A percentile compares a stretch with the other conserved stretches of the same genome.
Evolutionary conservation across 2,329 filamentous ascomycete genomes (phyloP).

Genomic region (Pseudomassariella vexata): DNA sequence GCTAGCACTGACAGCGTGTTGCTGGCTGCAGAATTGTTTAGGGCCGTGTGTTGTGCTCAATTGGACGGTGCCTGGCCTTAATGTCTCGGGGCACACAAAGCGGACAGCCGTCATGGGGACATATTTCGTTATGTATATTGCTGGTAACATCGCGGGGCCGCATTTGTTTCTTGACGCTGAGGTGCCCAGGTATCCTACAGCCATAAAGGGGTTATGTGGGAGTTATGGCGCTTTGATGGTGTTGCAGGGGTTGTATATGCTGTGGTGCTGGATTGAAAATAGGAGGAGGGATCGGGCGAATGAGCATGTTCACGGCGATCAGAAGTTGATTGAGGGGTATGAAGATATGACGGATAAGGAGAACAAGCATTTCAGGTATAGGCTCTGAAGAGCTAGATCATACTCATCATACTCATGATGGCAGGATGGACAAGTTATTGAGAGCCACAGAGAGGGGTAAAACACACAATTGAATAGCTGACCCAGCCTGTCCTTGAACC

Average conservation of each 20-base stretch:
- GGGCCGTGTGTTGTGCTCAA: constrained; percentile 44
- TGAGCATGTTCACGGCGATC: too few species aligned
- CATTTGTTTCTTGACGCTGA: constrained; percentile 14
- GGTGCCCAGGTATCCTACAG: constrained; percentile 13
- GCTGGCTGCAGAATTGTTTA: constrained; percentile 44
- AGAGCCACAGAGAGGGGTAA: too few species aligned
- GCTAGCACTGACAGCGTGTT: constrained; percentile 44
- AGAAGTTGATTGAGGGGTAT: constrained; percentile 13
- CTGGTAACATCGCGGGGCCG: constrained; percentile 41
- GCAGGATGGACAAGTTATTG: too few species aligned
- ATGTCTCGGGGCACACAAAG: constrained; percentile 44
- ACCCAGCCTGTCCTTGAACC: too few species aligned
- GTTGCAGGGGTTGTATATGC: constrained; percentile 12
- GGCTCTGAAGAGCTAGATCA: constrained; percentile 7
- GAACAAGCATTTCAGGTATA: constrained; percentile 17
- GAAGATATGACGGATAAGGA: constrained; percentile 17
- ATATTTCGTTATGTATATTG: constrained; percentile 43
- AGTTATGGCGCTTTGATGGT: constrained; percentile 13
- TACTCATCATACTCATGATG: too few species aligned
- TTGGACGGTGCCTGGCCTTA: constrained; percentile 44
- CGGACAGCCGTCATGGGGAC: constrained; percentile 40
- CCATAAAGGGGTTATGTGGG: constrained; percentile 14
- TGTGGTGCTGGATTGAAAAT: constrained; percentile 15
- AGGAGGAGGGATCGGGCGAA: constrained; percentile 9
- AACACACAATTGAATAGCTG: too few species aligned